phyloP scores from a whole-genome alignment of 225 moss, liverwort and hornwort species.

The Pleurozium schreberi region DNA sequence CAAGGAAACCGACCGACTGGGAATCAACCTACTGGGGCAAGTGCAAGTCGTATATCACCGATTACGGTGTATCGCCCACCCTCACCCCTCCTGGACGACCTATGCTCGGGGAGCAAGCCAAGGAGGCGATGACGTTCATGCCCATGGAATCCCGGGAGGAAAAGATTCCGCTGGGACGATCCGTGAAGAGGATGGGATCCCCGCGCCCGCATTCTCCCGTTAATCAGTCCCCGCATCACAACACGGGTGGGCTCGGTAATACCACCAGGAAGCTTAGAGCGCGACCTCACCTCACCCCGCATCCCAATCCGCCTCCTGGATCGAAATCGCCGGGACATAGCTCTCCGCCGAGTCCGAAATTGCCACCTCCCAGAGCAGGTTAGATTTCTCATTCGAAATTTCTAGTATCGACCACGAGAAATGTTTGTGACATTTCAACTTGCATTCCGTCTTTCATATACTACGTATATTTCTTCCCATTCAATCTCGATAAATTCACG shows the following conservation, averaged over 20 bases:
- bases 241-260: slow-evolving; percentile 1
- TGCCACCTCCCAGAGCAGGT: slow-evolving; percentile 3
- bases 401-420: neutral
- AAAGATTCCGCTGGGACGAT: slow-evolving; percentile 31
- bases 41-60: slow-evolving; percentile 48
- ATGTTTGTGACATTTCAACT: neutral
- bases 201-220: slow-evolving; percentile 24
- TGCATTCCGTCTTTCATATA: neutral
- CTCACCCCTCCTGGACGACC: slow-evolving; percentile 41
- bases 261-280: slow-evolving; percentile 11
- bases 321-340: slow-evolving; percentile 4
- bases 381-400: neutral
- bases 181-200: slow-evolving; percentile 29
- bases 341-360: neutral
- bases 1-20: slow-evolving; percentile 6
- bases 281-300: slow-evolving; percentile 5
- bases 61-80: slow-evolving; percentile 39
- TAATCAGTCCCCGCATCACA: slow-evolving; percentile 12
- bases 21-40: slow-evolving; percentile 49
- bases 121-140: slow-evolving; percentile 30
- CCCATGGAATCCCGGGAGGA: slow-evolving; percentile 12
- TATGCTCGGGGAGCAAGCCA: slow-evolving; percentile 29
- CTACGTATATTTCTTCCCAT: no score
- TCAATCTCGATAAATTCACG: neutral
- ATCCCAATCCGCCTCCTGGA: slow-evolving; percentile 12